Conservation (phyloP, 306 rosid species). For the Citrullus colocynthis region DNA sequence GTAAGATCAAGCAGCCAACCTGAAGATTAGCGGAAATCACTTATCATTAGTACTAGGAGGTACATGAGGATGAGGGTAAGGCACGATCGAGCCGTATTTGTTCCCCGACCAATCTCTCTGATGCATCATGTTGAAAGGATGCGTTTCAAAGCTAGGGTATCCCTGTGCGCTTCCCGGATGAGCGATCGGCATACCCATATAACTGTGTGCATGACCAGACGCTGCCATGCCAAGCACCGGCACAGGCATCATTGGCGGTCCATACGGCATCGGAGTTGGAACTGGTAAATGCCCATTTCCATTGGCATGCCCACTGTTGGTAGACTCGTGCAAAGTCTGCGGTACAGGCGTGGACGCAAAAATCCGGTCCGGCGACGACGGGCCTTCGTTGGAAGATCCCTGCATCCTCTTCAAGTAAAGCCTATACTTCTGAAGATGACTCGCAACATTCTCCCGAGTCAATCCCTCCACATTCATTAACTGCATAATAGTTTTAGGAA, state of each 20-base stretch:
- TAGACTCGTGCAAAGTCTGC: slow-evolving; percentile 49
- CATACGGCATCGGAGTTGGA: slow-evolving; percentile 36
- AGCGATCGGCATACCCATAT: slow-evolving; percentile 40
- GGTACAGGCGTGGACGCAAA: slow-evolving; percentile 81
- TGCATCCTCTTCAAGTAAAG: slow-evolving; percentile 91
- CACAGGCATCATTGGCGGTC: slow-evolving; percentile 39
- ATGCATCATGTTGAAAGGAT: slow-evolving; percentile 39
- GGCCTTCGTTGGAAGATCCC: slow-evolving; percentile 26
- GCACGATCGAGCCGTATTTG: slow-evolving; percentile 21
- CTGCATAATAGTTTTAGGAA: slow-evolving; percentile 96
- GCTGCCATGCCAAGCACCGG: slow-evolving; percentile 43
- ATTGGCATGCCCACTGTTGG: slow-evolving; percentile 16
- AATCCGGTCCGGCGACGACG: slow-evolving; percentile 67
- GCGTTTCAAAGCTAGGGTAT: slow-evolving; percentile 14
- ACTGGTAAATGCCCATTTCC: slow-evolving; percentile 42
- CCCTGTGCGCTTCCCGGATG: slow-evolving; percentile 20
- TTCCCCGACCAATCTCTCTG: slow-evolving; percentile 31
- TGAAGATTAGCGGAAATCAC: not conserved
- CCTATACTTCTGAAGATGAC: slow-evolving; percentile 86
- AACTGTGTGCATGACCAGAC: slow-evolving; percentile 46
- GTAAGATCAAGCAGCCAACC: slow-evolving; percentile 7
- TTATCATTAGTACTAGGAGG: slow-evolving; percentile 7
- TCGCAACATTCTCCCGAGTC: slow-evolving; percentile 91
- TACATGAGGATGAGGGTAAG: slow-evolving; percentile 26
- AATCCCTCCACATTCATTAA: slow-evolving; percentile 92